These are phyloP conservation scores for Pythium aristosporum DNA, from an alignment of 352 stramenopile genomes.

Conservation along the genomic window DNA sequence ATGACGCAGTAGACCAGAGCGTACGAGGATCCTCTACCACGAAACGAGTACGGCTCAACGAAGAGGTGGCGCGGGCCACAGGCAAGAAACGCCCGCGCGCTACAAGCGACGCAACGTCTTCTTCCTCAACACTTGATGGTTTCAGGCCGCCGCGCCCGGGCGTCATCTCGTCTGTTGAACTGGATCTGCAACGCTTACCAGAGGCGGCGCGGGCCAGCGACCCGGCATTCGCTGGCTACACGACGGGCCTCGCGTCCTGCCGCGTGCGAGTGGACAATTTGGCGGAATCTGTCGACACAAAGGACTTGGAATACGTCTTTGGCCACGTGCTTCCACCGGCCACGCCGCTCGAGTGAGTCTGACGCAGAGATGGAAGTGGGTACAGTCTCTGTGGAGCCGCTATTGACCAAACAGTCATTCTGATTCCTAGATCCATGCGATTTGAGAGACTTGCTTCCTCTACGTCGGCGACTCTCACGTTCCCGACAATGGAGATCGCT, in stretches of 20 bases:
- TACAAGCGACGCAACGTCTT: not conserved
- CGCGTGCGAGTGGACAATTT: conserved; percentile 47
- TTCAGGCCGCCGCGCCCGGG: conserved; percentile 32
- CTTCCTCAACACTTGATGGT: not conserved
- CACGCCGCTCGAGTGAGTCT: conserved; percentile 37
- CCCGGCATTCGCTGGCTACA: conserved; percentile 38
- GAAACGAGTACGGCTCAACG: not conserved
- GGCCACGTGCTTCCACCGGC: conserved; percentile 46
- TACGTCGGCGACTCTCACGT: conserved; percentile 22
- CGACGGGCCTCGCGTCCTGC: conserved; percentile 29
- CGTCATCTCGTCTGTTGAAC: conserved; percentile 59
- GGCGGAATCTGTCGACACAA: conserved; percentile 40
- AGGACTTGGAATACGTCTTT: conserved; percentile 60
- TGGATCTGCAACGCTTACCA: conserved; percentile 43
- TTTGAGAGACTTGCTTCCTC: conserved; percentile 10
- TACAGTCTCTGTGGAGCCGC: not conserved
- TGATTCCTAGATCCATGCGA: conserved; percentile 10
- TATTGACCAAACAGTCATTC: not conserved
- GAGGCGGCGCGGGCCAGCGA: conserved; percentile 34
- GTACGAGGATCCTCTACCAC: not conserved
- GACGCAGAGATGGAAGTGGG: not conserved
- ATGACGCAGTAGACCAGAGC: not conserved
- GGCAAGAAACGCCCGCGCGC: not conserved
- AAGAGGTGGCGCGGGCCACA: not conserved
- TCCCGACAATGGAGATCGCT: conserved; percentile 34